Evolutionary conservation across 768 basidiomycete species (phyloP), one percentile per base, ranked within the genome.

Genomic region (Kwoniella europaea): DNA sequence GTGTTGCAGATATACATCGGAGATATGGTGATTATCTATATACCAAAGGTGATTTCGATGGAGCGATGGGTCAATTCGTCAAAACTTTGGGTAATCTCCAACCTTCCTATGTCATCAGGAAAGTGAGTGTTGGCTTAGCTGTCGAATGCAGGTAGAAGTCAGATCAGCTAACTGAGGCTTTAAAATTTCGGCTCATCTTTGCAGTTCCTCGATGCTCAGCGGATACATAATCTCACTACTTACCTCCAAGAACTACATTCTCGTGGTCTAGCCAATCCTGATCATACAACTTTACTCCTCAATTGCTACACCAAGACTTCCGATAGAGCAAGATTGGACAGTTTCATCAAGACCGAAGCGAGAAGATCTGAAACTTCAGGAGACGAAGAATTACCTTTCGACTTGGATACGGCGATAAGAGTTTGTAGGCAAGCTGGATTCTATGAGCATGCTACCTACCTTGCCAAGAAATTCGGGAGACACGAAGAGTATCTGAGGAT

Each of bases 291-390:
- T 0, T 89, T 99, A 9, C 88, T 99, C 3, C 88, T 99, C 27
- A 98, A 98, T 81, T 94, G 95, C 6, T 98, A 97, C 84, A 97
- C 97, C 63, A 98, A 98, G 81, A 90, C 97, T 22, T 93, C 94
- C 71, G 97, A 99, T 76, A 90, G 94, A 16, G 83, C 89, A 1
- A 90, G 94, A 13, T 88, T 98, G 1, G 93, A 98, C 76, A 89
- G 87, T 69, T 99, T 99, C 83, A 92, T 99, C 85, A 93, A 92
- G 82, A 90, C 92, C 2, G 93, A 94, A 80, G 90, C 92, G 9
- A 60, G 54, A 79, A 84, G 79, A 44, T 65, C 75, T n/a, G 86
- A 86, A 10, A 59, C 77, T 66, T 60, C 67, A 46, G 69, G 62
- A 42, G 77, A 77, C 55, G 94, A 95, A 79, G 94, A 95, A 80